Percentiles rank a stretch among this genome's conserved stretches.
Evolutionary conservation across 2,329 filamentous ascomycete species (phyloP).

Genomic region (Metarhizium guizhouense): DNA sequence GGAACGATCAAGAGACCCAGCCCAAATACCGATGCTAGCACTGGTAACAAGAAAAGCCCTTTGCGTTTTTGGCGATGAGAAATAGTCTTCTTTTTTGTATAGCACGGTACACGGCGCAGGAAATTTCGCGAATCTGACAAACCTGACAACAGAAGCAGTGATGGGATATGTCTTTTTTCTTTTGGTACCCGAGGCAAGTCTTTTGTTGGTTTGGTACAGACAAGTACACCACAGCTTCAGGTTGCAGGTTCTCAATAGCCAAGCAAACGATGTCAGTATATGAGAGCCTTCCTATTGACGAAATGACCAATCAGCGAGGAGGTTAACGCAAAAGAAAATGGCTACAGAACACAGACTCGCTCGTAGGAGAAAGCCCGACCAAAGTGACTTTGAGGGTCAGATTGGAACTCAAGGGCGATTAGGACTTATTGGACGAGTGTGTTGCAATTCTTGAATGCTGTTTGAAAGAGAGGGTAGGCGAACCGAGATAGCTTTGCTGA

Average conservation of each 20-base stretch:
- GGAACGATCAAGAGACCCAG: neutral
- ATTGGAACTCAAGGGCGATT: neutral
- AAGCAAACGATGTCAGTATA: neutral
- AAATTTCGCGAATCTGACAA: neutral
- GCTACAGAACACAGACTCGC: neutral
- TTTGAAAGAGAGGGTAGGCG: neutral
- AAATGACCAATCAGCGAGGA: neutral
- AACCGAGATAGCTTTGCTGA: neutral
- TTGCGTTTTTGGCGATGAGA: neutral
- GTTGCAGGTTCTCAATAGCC: neutral
- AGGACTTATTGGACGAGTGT: neutral
- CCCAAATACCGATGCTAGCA: neutral
- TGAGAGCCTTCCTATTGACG: neutral
- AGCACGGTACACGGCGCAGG: neutral
- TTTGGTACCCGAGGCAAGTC: neutral
- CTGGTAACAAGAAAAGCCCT: neutral
- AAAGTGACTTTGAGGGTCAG: neutral
- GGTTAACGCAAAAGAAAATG: neutral
- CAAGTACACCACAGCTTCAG: neutral
- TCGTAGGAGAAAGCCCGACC: neutral
- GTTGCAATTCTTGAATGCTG: neutral
- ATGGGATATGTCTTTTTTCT: neutral
- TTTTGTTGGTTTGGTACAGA: neutral
- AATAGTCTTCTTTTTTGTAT: neutral
- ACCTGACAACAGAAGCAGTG: neutral